Conservation (phyloP, 306 rosid genomes). For the Gynostemma pentaphyllum region DNA sequence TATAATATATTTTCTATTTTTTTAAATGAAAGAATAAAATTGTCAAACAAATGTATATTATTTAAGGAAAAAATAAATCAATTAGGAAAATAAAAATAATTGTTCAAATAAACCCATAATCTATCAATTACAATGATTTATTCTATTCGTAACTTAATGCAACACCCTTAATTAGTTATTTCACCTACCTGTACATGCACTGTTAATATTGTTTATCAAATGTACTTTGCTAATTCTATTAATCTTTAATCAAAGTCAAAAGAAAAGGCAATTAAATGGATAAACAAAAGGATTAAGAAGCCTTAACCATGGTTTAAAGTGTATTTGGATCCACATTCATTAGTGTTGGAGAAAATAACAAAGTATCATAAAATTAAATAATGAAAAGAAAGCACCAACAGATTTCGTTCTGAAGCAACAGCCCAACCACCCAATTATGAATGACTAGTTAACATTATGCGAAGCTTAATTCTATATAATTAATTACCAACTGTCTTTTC, state of each 20-base stretch:
- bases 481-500: neutral
- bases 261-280: neutral
- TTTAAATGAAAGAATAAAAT: too few species aligned
- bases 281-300: neutral
- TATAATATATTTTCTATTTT: too few species aligned
- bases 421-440: constrained; percentile 2
- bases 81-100: neutral
- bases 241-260: neutral
- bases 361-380: too few species aligned
- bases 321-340: neutral
- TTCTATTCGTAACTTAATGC: too few species aligned
- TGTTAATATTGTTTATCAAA: too few species aligned
- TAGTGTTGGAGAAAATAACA: too few species aligned
- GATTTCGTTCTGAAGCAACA: neutral
- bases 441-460: neutral
- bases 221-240: too few species aligned
- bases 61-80: too few species aligned
- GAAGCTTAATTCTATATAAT: neutral
- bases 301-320: neutral
- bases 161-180: too few species aligned
- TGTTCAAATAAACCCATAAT: neutral
- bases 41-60: too few species aligned
- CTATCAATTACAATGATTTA: neutral
- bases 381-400: constrained; percentile 8
- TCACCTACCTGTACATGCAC: too few species aligned